Evolutionary conservation across 1,284 basidiomycete species (phyloP).

Genomic region (Pseudomicrostroma phylloplanum): DNA sequence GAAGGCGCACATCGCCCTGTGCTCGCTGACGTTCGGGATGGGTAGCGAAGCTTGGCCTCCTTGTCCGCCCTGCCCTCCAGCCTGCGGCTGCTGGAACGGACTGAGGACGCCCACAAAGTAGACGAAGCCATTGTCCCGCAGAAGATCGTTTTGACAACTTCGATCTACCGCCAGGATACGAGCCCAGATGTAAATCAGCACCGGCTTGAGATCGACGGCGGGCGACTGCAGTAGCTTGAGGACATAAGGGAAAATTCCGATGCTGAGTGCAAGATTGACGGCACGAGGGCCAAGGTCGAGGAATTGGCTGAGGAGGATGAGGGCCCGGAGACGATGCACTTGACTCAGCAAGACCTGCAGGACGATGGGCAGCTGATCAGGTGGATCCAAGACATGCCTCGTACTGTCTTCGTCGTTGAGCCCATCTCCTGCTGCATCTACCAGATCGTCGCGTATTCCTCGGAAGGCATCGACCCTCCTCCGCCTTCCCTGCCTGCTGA

Average conservation of each 20-base stretch:
- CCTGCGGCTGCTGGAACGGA: conserved; percentile 25
- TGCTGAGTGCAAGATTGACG: conserved; percentile 90
- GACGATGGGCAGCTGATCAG: conserved; percentile 93
- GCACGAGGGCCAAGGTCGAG: conserved; percentile 98
- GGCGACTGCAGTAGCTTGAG: conserved; percentile 92
- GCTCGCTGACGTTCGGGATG: conserved; percentile 87
- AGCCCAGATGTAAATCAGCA: conserved; percentile 99
- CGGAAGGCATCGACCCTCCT: conserved; percentile 54
- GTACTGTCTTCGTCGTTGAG: conserved; percentile 59
- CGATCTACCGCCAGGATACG: conserved; percentile 92
- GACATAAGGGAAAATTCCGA: conserved; percentile 98
- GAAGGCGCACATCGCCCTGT: conserved; percentile 98
- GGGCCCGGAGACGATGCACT: conserved; percentile 85
- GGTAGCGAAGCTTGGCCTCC: conserved; percentile 23
- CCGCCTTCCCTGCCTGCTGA: conserved; percentile 51
- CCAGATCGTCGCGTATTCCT: conserved; percentile 32
- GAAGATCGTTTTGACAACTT: conserved; percentile 81
- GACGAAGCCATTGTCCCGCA: conserved; percentile 60
- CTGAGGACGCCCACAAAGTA: conserved; percentile 48
- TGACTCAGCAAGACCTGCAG: conserved; percentile 94
- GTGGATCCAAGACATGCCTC: conserved; percentile 61
- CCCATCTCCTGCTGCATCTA: conserved; percentile 40
- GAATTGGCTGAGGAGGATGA: conserved; percentile 94
- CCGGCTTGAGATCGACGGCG: conserved; percentile 86
- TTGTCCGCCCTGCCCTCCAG: conserved; percentile 13